These are phyloP conservation scores for Chlamydomonas applanata DNA, from an alignment of 139 green algal species.

Conservation along the genomic window DNA sequence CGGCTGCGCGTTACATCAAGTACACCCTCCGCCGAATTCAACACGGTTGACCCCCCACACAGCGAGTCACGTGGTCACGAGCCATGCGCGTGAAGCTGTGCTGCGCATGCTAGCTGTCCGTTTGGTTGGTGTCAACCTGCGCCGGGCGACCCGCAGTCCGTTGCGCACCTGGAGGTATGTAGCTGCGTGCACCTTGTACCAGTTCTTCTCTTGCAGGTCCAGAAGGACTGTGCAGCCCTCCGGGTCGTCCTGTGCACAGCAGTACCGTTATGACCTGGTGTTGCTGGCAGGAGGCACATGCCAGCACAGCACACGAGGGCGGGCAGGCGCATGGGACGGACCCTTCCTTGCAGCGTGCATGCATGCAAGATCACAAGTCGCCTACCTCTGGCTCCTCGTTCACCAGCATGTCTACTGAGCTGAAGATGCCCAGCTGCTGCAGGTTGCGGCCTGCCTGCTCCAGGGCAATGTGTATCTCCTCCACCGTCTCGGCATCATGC, in stretches of 20 bases:
- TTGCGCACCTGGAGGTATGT: constrained; percentile 63
- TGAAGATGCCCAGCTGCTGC: constrained; percentile 64
- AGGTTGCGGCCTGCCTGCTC: constrained; percentile 52
- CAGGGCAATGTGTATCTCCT: constrained; percentile 65
- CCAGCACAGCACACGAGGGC: too few species aligned
- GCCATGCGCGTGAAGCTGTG: too few species aligned
- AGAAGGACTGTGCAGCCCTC: constrained; percentile 54
- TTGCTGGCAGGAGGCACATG: not conserved
- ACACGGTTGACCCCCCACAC: too few species aligned
- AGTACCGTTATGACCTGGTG: not conserved
- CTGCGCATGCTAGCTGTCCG: too few species aligned
- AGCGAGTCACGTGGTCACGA: too few species aligned
- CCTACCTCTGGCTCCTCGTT: constrained; percentile 43
- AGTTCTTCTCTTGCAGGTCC: constrained; percentile 48
- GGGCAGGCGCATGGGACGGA: not conserved
- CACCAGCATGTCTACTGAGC: constrained; percentile 53
- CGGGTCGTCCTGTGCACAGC: constrained; percentile 28
- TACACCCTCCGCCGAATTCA: too few species aligned
- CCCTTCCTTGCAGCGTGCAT: too few species aligned
- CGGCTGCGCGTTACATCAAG: not conserved
- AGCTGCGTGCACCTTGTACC: constrained; percentile 51
- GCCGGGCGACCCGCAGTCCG: not conserved
- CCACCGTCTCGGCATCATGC: constrained; percentile 49
- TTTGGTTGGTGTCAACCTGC: too few species aligned
- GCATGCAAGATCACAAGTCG: not conserved